A percentile compares a stretch with the other conserved stretches of the same genome.
phyloP scores from a whole-genome alignment of 305 asterid species.

The Fraxinus baroniana region DNA sequence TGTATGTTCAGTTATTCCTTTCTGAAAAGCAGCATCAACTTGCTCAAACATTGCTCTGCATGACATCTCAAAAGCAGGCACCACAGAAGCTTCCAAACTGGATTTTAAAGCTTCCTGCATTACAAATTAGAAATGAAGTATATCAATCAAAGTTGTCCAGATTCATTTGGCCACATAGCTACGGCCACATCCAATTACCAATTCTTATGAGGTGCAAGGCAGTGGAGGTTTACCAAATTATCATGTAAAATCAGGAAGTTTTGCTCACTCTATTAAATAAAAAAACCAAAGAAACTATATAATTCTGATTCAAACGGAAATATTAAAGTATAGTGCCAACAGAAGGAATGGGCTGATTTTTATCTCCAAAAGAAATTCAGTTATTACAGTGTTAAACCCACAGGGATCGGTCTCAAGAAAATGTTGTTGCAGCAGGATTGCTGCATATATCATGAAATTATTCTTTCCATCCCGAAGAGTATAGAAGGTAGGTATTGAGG shows the following conservation, averaged over 20 bases:
- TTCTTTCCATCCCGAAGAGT: not conserved
- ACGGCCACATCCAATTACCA: not conserved
- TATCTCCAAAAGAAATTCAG: not conserved
- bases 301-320: not conserved
- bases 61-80: conserved; percentile 91
- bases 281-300: not conserved
- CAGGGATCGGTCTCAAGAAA: not conserved
- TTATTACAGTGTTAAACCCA: not conserved
- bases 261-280: not conserved
- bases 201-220: not conserved
- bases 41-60: conserved; percentile 92
- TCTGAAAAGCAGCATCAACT: conserved; percentile 79
- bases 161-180: not conserved
- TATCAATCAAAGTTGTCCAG: not conserved
- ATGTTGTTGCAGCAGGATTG: not conserved
- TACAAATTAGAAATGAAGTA: conserved; percentile 14
- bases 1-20: conserved; percentile 83
- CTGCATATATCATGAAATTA: not conserved
- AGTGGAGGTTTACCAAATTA: not conserved
- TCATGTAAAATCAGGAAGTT: not conserved
- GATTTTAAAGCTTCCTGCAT: conserved; percentile 79
- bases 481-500: not conserved
- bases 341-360: not conserved
- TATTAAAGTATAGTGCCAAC: not conserved
- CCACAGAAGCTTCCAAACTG: conserved; percentile 67